These are phyloP conservation scores for Lichina pygmaea DNA, from an alignment of 495 filamentous ascomycete genomes.

Conservation along the genomic window DNA sequence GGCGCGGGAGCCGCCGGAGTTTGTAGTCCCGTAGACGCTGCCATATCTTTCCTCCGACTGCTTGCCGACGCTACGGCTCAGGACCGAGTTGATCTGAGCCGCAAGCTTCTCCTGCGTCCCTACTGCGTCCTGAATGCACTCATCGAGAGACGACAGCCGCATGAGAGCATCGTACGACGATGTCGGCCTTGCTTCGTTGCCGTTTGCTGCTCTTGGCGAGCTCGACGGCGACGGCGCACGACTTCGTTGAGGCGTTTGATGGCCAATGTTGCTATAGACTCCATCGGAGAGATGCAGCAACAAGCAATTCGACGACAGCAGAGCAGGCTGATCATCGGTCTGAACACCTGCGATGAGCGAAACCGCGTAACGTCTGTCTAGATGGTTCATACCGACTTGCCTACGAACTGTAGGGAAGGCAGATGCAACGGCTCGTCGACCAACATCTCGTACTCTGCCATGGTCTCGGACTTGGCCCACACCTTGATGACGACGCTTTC, in stretches of 20 bases:
- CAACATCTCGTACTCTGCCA: slow-evolving; percentile 32
- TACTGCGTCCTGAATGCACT: slow-evolving; percentile 77
- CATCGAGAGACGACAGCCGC: slow-evolving; percentile 67
- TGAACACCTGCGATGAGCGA: slow-evolving; percentile 1
- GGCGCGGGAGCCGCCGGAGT: too few species aligned
- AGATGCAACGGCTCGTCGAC: slow-evolving; percentile 48
- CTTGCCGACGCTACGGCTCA: slow-evolving; percentile 13
- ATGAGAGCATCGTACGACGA: slow-evolving; percentile 83
- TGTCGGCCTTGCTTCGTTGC: slow-evolving; percentile 21
- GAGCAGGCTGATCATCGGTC: slow-evolving; percentile 43
- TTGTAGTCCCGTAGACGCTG: too few species aligned
- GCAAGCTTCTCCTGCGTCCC: slow-evolving; percentile 48
- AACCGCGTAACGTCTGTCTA: too few species aligned
- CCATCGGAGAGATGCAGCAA: slow-evolving; percentile 76
- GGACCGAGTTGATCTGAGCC: slow-evolving; percentile 46
- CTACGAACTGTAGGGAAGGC: slow-evolving; percentile 51
- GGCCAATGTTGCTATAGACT: slow-evolving; percentile 49
- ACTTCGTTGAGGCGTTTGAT: slow-evolving; percentile 18
- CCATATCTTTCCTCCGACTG: too few species aligned
- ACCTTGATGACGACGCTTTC: slow-evolving; percentile 40
- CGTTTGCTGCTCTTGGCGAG: slow-evolving; percentile 11
- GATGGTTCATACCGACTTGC: slow-evolving; percentile 21
- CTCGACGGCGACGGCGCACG: slow-evolving; percentile 14
- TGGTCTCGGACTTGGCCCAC: slow-evolving; percentile 40
- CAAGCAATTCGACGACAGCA: slow-evolving; percentile 63